Percentiles rank a stretch among this genome's conserved stretches.
Evolutionary conservation across 768 basidiomycete genomes (phyloP).

Genomic region (Lactifluus subvellereus): DNA sequence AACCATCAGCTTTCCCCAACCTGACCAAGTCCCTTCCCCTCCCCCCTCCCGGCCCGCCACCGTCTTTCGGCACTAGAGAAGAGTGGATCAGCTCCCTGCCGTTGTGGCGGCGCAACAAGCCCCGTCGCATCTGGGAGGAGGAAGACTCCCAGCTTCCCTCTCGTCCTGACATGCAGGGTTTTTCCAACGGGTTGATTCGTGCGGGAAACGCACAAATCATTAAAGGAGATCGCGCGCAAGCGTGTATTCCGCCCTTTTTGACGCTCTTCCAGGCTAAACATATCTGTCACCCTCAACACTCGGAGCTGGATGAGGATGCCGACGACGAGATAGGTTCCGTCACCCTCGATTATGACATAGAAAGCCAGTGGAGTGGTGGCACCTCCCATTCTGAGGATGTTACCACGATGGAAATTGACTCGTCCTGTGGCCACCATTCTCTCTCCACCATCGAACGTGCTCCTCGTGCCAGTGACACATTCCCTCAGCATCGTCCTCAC

Average conservation of each 20-base stretch:
- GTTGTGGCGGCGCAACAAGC: conserved; percentile 64
- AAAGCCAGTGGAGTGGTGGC: conserved; percentile 35
- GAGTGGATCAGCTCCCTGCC: conserved; percentile 71
- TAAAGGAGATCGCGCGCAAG: conserved; percentile 82
- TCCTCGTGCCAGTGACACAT: not conserved
- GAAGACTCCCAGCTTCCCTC: conserved; percentile 37
- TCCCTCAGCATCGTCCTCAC: conserved; percentile 13
- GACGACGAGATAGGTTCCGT: conserved; percentile 44
- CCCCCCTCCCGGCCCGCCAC: conserved; percentile 54
- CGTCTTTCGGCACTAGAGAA: conserved; percentile 60
- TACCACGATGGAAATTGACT: conserved; percentile 32
- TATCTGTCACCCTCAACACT: conserved; percentile 10
- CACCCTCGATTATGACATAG: conserved; percentile 36
- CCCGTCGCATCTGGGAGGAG: conserved; percentile 57
- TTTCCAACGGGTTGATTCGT: conserved; percentile 66
- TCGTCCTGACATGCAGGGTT: conserved; percentile 45
- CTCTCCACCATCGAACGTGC: conserved; percentile 4
- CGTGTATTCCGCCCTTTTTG: conserved; percentile 73
- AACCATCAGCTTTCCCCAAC: conserved; percentile 45
- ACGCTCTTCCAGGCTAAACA: conserved; percentile 25
- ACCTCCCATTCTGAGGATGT: conserved; percentile 29
- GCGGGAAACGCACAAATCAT: conserved; percentile 75
- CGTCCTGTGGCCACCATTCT: conserved; percentile 21
- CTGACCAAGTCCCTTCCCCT: conserved; percentile 54
- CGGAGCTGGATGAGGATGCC: conserved; percentile 32